Conservation (phyloP, 805 yeast species). For the Metschnikowia similis region DNA sequence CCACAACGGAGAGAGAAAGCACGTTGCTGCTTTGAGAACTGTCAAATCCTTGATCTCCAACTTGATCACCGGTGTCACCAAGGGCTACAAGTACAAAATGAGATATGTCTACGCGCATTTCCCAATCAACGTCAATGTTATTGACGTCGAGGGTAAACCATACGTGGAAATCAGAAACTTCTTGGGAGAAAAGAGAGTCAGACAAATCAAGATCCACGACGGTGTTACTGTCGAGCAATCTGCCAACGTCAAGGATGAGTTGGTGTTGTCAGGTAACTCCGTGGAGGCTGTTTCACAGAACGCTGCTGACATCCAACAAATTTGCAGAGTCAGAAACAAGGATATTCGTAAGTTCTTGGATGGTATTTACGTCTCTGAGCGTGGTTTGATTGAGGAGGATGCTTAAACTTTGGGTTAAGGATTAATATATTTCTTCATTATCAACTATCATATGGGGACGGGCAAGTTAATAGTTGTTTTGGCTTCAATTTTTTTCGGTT, state of each 20-base stretch:
- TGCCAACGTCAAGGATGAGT: slow-evolving; percentile 87
- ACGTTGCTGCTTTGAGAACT: slow-evolving; percentile 98
- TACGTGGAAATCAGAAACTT: slow-evolving; percentile 97
- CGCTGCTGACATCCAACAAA: slow-evolving; percentile 97
- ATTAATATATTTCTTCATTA: slow-evolving; percentile 24
- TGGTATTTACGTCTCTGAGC: slow-evolving; percentile 98
- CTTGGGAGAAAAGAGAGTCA: slow-evolving; percentile 98
- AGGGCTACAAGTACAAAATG: slow-evolving; percentile 99
- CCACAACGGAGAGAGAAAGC: slow-evolving; percentile 99
- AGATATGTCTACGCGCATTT: slow-evolving; percentile 99
- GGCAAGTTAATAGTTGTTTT: slow-evolving; percentile 18
- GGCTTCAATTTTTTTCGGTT: slow-evolving; percentile 10
- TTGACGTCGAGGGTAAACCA: slow-evolving; percentile 69
- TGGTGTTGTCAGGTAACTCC: slow-evolving; percentile 90
- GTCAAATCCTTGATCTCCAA: slow-evolving; percentile 93
- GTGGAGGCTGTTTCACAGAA: slow-evolving; percentile 96
- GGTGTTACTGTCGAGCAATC: slow-evolving; percentile 88
- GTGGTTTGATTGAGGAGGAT: slow-evolving; percentile 80
- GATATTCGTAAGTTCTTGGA: slow-evolving; percentile 99
- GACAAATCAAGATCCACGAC: slow-evolving; percentile 78
- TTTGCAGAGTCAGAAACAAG: slow-evolving; percentile 98
- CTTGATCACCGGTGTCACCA: slow-evolving; percentile 97
- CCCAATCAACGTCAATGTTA: slow-evolving; percentile 97
- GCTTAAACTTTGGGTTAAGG: slow-evolving; percentile 9
- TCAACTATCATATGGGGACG: slow-evolving; percentile 17